A percentile compares a stretch with the other conserved stretches of the same genome.
phyloP scores from a whole-genome alignment of 2,329 filamentous ascomycete genomes.

The Cladosporium sp. region DNA sequence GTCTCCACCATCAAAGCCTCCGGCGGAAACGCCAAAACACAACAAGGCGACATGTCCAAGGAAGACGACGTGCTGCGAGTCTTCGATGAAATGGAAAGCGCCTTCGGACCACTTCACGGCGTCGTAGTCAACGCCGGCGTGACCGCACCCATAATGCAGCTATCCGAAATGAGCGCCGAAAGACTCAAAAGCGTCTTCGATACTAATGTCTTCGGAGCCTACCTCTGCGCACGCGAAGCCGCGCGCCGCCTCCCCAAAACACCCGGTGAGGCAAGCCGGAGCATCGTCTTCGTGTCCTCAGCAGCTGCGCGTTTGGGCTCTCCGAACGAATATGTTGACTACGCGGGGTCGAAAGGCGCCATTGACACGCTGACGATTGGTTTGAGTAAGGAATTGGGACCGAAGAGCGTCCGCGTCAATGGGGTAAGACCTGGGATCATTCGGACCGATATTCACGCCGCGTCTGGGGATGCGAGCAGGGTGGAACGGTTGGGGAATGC shows the following conservation, averaged over 20 bases:
- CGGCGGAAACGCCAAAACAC: conserved; percentile 18
- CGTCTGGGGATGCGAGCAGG: conserved; percentile 22
- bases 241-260: conserved; percentile 19
- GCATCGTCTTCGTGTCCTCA: conserved; percentile 27
- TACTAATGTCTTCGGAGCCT: conserved; percentile 25
- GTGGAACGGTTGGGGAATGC: conserved; percentile 21
- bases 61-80: conserved; percentile 22
- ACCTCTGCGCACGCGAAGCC: conserved; percentile 27
- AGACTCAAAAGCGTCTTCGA: conserved; percentile 23
- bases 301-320: conserved; percentile 24
- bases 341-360: conserved; percentile 27
- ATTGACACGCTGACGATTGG: conserved; percentile 26
- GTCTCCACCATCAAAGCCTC: conserved; percentile 19
- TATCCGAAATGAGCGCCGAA: conserved; percentile 23
- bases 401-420: conserved; percentile 23
- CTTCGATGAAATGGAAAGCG: conserved; percentile 21
- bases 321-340: conserved; percentile 27
- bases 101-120: conserved; percentile 21
- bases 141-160: conserved; percentile 19
- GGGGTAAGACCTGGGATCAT: conserved; percentile 26
- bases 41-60: conserved; percentile 22
- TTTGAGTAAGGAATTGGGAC: conserved; percentile 25
- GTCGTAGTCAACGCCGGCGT: conserved; percentile 29
- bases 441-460: conserved; percentile 25
- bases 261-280: conserved; percentile 12